Conservation (phyloP, 257 asterid species). For the Perilla frutescens region DNA sequence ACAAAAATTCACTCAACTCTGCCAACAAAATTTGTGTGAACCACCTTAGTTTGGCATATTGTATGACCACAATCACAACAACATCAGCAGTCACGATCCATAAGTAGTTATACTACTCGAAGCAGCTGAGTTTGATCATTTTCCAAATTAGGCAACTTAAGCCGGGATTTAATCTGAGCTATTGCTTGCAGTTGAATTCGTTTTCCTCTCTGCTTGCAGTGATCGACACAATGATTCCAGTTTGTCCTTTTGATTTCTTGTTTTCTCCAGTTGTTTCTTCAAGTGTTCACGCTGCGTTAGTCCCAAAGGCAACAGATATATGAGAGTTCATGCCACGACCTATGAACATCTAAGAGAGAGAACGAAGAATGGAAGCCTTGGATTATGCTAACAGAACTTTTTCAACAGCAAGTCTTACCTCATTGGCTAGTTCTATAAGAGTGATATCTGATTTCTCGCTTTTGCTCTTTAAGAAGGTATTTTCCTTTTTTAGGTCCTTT, state of each 20-base stretch:
- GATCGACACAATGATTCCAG: conserved; percentile 94
- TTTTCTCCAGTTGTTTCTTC: conserved; percentile 94
- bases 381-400: not conserved
- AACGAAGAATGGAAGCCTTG: not conserved
- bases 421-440: conserved; percentile 88
- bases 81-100: conserved; percentile 15
- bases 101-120: not conserved
- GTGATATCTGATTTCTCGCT: conserved; percentile 80
- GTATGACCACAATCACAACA: conserved; percentile 20
- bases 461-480: conserved; percentile 80
- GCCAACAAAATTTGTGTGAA: conserved; percentile 35
- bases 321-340: not conserved
- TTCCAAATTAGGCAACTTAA: conserved; percentile 35
- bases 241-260: conserved; percentile 81
- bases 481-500: conserved; percentile 93
- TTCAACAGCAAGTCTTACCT: conserved; percentile 53
- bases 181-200: conserved; percentile 46
- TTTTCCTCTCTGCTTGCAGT: conserved; percentile 92
- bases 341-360: not conserved
- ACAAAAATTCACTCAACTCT: conserved; percentile 23
- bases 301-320: not conserved
- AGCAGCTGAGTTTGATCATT: conserved; percentile 12
- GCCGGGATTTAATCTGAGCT: conserved; percentile 50
- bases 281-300: conserved; percentile 72
- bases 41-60: conserved; percentile 26